These are phyloP conservation scores for Hirsutella rhossiliensis DNA, from an alignment of 2,329 filamentous ascomycete species.

Conservation along the genomic window DNA sequence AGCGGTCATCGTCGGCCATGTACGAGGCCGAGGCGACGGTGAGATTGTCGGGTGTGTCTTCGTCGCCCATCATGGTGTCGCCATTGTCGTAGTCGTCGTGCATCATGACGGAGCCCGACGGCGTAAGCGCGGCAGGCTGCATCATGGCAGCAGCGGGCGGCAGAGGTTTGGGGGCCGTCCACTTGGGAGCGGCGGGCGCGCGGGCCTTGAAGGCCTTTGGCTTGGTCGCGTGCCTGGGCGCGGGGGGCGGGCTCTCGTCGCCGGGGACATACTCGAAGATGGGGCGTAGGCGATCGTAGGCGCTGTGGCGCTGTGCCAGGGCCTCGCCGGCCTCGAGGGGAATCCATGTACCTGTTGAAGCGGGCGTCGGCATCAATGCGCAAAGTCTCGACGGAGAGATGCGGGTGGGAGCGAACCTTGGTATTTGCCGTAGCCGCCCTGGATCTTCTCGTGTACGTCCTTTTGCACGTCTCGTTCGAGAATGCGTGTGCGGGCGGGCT, in stretches of 20 bases:
- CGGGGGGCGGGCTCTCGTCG: constrained; percentile 79
- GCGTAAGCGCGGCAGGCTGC: constrained; percentile 6
- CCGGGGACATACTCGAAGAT: constrained; percentile 88
- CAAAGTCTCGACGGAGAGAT: background rate
- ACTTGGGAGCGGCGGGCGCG: constrained; percentile 43
- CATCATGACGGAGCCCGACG: constrained; percentile 9
- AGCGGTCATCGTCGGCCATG: constrained; percentile 70
- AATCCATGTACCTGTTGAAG: constrained; percentile 74
- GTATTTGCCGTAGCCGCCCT: constrained; percentile 97
- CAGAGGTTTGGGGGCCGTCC: constrained; percentile 17
- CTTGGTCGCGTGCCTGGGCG: constrained; percentile 83
- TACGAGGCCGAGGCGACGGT: constrained; percentile 78
- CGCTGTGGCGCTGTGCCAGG: constrained; percentile 76
- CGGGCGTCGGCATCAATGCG: background rate
- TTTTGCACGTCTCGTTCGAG: constrained; percentile 95
- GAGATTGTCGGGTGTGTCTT: constrained; percentile 72
- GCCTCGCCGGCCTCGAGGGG: constrained; percentile 70
- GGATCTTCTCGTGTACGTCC: constrained; percentile 92
- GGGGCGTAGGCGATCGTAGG: constrained; percentile 68
- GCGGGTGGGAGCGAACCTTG: constrained; percentile 46
- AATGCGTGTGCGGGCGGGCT: constrained; percentile 87
- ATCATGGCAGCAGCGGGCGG: background rate
- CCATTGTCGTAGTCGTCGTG: constrained; percentile 54
- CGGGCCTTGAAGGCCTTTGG: constrained; percentile 57
- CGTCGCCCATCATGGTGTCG: constrained; percentile 53